Evolutionary conservation across 331 rosid genomes (phyloP).

Genomic region (Telfairia occidentalis): DNA sequence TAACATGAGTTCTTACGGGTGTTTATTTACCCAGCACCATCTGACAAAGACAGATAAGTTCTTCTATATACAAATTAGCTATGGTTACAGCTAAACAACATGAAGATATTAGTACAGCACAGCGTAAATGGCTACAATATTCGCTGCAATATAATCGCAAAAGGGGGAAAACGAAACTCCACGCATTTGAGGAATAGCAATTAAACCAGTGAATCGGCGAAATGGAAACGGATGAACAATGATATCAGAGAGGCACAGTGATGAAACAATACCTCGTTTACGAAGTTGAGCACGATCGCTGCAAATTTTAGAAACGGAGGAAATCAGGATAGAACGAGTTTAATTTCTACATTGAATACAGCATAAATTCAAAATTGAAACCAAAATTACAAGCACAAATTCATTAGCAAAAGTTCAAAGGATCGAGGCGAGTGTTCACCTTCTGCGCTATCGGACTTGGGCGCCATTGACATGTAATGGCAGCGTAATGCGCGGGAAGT

Average conservation of each 20-base stretch:
- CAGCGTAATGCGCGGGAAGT: constrained; percentile 53
- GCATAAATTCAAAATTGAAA: not conserved
- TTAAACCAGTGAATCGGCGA: not conserved
- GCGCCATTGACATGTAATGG: constrained; percentile 42
- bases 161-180: not conserved
- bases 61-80: not conserved
- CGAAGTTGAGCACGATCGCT: constrained; percentile 84
- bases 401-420: not conserved
- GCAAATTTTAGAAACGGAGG: constrained; percentile 20
- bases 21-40: not conserved
- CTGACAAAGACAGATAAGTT: not conserved
- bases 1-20: not conserved
- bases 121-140: not conserved
- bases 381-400: not conserved
- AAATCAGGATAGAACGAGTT: not conserved
- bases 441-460: constrained; percentile 65
- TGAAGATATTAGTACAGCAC: not conserved
- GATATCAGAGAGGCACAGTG: not conserved
- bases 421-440: constrained; percentile 25
- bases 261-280: constrained; percentile 54
- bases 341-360: not conserved
- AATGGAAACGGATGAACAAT: not conserved
- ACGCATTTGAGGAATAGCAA: not conserved
- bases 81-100: not conserved
- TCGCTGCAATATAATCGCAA: not conserved